Conservation (phyloP, 1,284 basidiomycete species). For the Ustilago lituana region DNA sequence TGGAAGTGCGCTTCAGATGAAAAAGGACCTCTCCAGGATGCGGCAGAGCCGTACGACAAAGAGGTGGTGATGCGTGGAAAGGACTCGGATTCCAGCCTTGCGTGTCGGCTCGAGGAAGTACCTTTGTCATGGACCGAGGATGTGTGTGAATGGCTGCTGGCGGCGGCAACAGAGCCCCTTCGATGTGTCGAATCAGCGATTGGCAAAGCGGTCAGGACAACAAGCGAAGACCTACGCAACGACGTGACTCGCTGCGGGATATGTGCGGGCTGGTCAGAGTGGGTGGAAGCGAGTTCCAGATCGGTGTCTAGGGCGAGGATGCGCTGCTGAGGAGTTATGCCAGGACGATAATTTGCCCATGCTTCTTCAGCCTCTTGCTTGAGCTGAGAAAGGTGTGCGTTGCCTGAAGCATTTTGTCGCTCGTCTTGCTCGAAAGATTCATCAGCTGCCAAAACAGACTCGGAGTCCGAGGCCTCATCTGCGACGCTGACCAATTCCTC, state of each 20-base stretch:
- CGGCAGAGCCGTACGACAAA: slow-evolving; percentile 4
- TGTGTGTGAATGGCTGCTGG: slow-evolving; percentile 10
- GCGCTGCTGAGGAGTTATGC: slow-evolving; percentile 18
- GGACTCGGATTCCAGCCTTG: slow-evolving; percentile 6
- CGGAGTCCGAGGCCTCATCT: slow-evolving; percentile 15
- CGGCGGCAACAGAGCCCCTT: slow-evolving; percentile 3
- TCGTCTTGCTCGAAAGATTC: neutral
- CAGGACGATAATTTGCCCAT: slow-evolving; percentile 23
- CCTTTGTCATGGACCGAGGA: slow-evolving; percentile 2
- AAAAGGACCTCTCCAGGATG: slow-evolving; percentile 6
- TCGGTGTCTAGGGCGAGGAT: neutral
- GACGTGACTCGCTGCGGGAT: slow-evolving; percentile 28
- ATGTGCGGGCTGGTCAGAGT: slow-evolving; percentile 8
- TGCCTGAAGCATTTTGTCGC: too few species aligned
- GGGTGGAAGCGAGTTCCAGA: neutral
- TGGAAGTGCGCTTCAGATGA: slow-evolving; percentile 16
- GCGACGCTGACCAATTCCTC: slow-evolving; percentile 11
- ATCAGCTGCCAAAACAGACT: neutral
- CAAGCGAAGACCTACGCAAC: slow-evolving; percentile 18
- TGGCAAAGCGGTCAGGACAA: slow-evolving; percentile 18
- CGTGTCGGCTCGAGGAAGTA: neutral
- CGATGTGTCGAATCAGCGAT: neutral
- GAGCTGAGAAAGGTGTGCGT: slow-evolving; percentile 19
- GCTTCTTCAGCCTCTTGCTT: slow-evolving; percentile 36
- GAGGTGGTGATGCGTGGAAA: slow-evolving; percentile 13